A percentile compares a stretch with the other conserved stretches of the same genome.
These are phyloP conservation scores for Tolypocladium pustulatum DNA, from an alignment of 2,329 filamentous ascomycete species.

Conservation along the genomic window DNA sequence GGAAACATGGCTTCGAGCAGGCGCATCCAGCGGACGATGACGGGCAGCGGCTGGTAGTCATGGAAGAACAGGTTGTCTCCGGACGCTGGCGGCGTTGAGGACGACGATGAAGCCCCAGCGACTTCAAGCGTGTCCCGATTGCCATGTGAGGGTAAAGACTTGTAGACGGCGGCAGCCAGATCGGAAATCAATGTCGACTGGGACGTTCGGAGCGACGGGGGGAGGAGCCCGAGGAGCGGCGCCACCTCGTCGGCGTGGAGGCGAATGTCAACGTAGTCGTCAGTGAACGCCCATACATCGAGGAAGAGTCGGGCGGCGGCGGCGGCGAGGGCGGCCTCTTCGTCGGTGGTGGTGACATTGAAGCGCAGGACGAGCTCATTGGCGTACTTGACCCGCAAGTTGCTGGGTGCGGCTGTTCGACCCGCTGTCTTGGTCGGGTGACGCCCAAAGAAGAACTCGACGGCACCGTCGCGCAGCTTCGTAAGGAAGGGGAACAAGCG, in stretches of 20 bases:
- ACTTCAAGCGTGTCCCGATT: conserved; percentile 7
- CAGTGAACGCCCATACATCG: conserved; percentile 81
- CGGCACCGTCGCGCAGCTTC: conserved; percentile 37
- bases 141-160: conserved; percentile 24
- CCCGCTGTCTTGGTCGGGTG: conserved; percentile 21
- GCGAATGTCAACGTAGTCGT: conserved; percentile 75
- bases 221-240: conserved; percentile 70
- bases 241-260: conserved; percentile 66
- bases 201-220: conserved; percentile 57
- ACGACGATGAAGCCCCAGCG: conserved; percentile 18
- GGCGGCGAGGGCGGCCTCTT: conserved; percentile 61
- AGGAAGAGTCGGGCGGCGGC: conserved; percentile 68
- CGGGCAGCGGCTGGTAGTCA: conserved; percentile 81
- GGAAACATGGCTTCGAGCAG: conserved; percentile 85
- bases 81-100: conserved; percentile 19
- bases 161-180: conserved; percentile 64
- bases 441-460: conserved; percentile 39
- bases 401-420: conserved; percentile 15
- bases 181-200: conserved; percentile 72
- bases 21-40: conserved; percentile 82
- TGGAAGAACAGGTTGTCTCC: conserved; percentile 78
- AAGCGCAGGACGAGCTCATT: conserved; percentile 86
- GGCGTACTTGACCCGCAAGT: conserved; percentile 46
- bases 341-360: conserved; percentile 58
- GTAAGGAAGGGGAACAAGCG: conserved; percentile 35